These are phyloP conservation scores for Delitschia confertaspora DNA, from an alignment of 495 filamentous ascomycete genomes.

Conservation along the genomic window DNA sequence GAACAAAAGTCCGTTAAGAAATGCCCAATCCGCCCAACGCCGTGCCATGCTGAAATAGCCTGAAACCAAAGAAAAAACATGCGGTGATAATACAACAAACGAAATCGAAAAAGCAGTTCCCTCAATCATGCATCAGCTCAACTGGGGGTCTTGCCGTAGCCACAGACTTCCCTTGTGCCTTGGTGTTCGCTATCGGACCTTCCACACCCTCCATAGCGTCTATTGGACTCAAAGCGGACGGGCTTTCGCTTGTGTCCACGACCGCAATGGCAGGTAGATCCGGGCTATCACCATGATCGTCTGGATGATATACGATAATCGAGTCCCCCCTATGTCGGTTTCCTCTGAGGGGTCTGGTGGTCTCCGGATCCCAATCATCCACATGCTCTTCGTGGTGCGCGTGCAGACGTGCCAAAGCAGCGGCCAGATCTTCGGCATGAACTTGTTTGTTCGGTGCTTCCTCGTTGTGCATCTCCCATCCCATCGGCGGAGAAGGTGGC, in stretches of 20 bases:
- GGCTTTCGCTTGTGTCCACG: slow-evolving; percentile 69
- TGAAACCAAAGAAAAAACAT: slow-evolving; percentile 9
- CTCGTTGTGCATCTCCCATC: slow-evolving; percentile 85
- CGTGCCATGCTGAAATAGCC: slow-evolving; percentile 7
- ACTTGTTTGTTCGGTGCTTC: slow-evolving; percentile 90
- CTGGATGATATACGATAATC: slow-evolving; percentile 67
- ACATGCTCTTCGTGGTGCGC: slow-evolving; percentile 31
- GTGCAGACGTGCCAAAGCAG: slow-evolving; percentile 52
- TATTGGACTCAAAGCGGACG: slow-evolving; percentile 36
- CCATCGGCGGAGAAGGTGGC: slow-evolving; percentile 81
- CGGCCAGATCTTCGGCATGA: slow-evolving; percentile 79
- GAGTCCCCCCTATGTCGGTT: slow-evolving; percentile 47
- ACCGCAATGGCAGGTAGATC: slow-evolving; percentile 82
- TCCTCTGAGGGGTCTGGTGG: slow-evolving; percentile 18
- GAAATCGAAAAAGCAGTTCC: no score
- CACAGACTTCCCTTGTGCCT: slow-evolving; percentile 37
- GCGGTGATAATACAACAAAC: not conserved
- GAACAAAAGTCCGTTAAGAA: no score
- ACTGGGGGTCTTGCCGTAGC: slow-evolving; percentile 83
- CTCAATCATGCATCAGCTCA: slow-evolving; percentile 59
- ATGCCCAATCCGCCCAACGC: slow-evolving; percentile 4
- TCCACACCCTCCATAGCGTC: slow-evolving; percentile 35
- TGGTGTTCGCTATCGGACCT: slow-evolving; percentile 37
- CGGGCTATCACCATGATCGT: slow-evolving; percentile 65
- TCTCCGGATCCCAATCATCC: slow-evolving; percentile 28